Percentiles rank a stretch among this genome's conserved stretches.
These are phyloP conservation scores for Cardiospermum halicacabum DNA, from an alignment of 345 rosid species.

Conservation along the genomic window DNA sequence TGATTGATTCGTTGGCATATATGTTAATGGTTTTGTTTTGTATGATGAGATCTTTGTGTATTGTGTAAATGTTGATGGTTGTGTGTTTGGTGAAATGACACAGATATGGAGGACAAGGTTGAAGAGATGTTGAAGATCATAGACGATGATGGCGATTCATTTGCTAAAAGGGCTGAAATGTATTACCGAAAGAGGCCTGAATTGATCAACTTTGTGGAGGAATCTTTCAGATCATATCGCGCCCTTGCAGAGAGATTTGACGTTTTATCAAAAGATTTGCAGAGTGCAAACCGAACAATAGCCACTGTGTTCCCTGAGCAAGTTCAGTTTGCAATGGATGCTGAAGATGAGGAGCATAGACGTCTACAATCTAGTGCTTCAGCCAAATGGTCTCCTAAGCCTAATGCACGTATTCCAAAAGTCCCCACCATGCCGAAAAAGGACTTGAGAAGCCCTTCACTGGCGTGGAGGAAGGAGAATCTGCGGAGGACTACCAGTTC, in stretches of 20 bases:
- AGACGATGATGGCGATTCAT: conserved; percentile 70
- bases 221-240: conserved; percentile 56
- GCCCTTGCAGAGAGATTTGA: conserved; percentile 76
- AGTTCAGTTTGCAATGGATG: conserved; percentile 47
- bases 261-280: conserved; percentile 63
- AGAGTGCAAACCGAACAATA: conserved; percentile 73
- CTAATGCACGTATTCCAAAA: conserved; percentile 35
- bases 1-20: too few relatives aligned
- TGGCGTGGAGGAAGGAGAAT: conserved; percentile 34
- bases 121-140: conserved; percentile 47
- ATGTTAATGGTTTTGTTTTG: background rate
- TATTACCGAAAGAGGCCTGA: conserved; percentile 73
- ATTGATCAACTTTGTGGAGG: conserved; percentile 59
- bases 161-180: conserved; percentile 73
- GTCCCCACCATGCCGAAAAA: conserved; percentile 43
- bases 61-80: background rate
- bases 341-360: conserved; percentile 37
- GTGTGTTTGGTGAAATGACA: background rate
- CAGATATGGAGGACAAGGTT: conserved; percentile 80
- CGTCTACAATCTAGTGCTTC: conserved; percentile 12
- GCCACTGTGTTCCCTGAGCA: conserved; percentile 71
- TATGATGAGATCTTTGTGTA: background rate
- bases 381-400: background rate
- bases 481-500: conserved; percentile 26
- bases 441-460: conserved; percentile 37